Base-by-base conservation (phyloP, 2,329 filamentous ascomycete species). In the Aspergillus caelatus region DNA sequence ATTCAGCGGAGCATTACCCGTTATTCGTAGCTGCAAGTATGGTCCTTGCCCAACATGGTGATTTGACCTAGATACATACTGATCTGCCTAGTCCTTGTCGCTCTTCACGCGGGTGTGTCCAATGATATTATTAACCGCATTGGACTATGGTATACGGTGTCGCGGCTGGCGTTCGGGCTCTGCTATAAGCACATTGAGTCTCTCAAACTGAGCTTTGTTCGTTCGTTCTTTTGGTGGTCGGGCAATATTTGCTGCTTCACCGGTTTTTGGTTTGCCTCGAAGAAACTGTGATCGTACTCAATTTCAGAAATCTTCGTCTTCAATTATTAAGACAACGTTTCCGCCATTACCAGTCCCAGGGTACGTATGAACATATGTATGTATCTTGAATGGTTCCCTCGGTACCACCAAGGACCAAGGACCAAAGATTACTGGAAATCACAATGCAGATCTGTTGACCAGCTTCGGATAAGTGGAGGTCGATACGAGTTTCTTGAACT, bases 151-250 rank as follows among this genome's bases (percentile, higher is more conserved):
- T 81, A 81, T 62, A 77, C 75, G 3, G 12, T 77, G 39, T 74
- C 74, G 3, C 74, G 79, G 53, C 34, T 77, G 7, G 69, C 69
- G 0, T 81, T 75, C 67, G 74, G 69, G 8, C 34, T 70, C 8
- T 67, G 70, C 10, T 81, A 82, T 65, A 62, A 75, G 11, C 60
- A 74, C 8, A 76, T 77, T 8, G 75, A 77, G 45, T 72, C 70
- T 26, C 62, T 64, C 19, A 46, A 48, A 14, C 58, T 73, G 62
- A 78, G 75, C 56, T 75, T 72, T 55, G 23, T 79, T 16, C 72
- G 79, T 55, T 79, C 77, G 11, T 61, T 75, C 54, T 63, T 71
- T 16, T 81, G 78, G 77, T 81, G 76, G 77, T 72, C 70, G 12
- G 72, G 75, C 14, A 81, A 79, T 65, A 66, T 77, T 7, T 72